Evolutionary conservation across 2,329 filamentous ascomycete genomes (phyloP).

Genomic region (Xylaria sp.): DNA sequence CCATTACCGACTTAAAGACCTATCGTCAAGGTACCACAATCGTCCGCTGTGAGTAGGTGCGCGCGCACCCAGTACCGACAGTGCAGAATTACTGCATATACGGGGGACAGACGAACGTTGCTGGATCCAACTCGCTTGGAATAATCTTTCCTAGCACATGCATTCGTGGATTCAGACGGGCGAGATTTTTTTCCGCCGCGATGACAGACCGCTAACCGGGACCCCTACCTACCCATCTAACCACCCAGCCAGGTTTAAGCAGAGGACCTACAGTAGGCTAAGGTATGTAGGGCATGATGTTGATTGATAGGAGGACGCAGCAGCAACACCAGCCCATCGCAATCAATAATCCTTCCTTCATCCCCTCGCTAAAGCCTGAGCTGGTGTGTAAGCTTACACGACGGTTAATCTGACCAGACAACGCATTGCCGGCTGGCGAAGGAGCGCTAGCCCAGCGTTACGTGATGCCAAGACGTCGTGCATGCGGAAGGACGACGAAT

Average conservation of each 20-base stretch:
- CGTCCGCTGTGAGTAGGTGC: not conserved
- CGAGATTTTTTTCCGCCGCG: too few relatives aligned
- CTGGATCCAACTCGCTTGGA: not conserved
- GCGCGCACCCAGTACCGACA: slow-evolving; percentile 17
- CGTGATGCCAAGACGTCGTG: slow-evolving; percentile 31
- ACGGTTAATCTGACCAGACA: slow-evolving; percentile 22
- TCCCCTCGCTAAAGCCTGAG: slow-evolving; percentile 10
- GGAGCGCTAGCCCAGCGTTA: slow-evolving; percentile 23
- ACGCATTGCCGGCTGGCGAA: slow-evolving; percentile 25
- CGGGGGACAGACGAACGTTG: not conserved
- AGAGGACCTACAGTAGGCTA: too few relatives aligned
- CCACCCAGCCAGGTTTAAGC: too few relatives aligned
- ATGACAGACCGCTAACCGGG: too few relatives aligned
- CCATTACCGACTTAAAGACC: slow-evolving; percentile 4
- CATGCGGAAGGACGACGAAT: slow-evolving; percentile 8
- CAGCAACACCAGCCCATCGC: not conserved
- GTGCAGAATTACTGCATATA: slow-evolving; percentile 6
- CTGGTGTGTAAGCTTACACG: slow-evolving; percentile 30
- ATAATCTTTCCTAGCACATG: not conserved
- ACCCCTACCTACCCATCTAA: too few relatives aligned
- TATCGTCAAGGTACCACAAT: not conserved
- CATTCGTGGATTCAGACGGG: not conserved
- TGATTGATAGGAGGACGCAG: too few relatives aligned
- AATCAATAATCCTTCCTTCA: not conserved
- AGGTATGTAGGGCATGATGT: too few relatives aligned